Conservation (phyloP, 2,329 filamentous ascomycete genomes). For the Paecilomyces formosus region DNA sequence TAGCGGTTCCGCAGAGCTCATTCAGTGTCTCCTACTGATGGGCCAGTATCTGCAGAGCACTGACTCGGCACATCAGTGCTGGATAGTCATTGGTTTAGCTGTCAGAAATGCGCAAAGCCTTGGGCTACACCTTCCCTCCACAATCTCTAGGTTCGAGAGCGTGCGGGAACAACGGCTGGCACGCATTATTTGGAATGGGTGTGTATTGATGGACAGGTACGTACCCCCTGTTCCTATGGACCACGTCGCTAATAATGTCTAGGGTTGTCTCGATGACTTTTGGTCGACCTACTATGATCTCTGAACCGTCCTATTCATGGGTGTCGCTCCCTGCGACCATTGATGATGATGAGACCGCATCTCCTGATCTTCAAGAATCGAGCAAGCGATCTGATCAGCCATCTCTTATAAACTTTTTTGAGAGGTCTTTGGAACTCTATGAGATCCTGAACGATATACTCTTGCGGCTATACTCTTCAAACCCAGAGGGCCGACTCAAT, state of each 20-base stretch:
- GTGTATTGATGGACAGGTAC: conserved; percentile 30
- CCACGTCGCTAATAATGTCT: background rate
- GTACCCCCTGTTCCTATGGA: background rate
- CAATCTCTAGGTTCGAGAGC: conserved; percentile 14
- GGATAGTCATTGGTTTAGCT: conserved; percentile 43
- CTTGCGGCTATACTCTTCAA: conserved; percentile 20
- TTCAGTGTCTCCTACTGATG: conserved; percentile 43
- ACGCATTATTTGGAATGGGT: conserved; percentile 28
- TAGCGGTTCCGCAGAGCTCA: conserved; percentile 35
- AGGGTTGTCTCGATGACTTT: conserved; percentile 32
- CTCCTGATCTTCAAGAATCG: conserved; percentile 6
- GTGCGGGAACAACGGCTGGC: conserved; percentile 10
- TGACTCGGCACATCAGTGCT: conserved; percentile 41
- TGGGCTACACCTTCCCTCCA: conserved; percentile 39
- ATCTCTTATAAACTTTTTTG: conserved; percentile 24
- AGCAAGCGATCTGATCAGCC: conserved; percentile 15
- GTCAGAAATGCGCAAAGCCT: conserved; percentile 42
- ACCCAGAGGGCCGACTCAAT: conserved; percentile 15
- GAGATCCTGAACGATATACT: conserved; percentile 29
- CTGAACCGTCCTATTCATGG: conserved; percentile 15
- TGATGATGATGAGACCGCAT: conserved; percentile 27
- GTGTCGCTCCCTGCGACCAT: conserved; percentile 22
- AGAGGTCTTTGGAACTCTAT: conserved; percentile 25
- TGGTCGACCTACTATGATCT: conserved; percentile 29
- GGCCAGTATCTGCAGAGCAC: conserved; percentile 46